These are phyloP conservation scores for Globisporangium cederbergense DNA, from an alignment of 352 stramenopile species.

Conservation along the genomic window DNA sequence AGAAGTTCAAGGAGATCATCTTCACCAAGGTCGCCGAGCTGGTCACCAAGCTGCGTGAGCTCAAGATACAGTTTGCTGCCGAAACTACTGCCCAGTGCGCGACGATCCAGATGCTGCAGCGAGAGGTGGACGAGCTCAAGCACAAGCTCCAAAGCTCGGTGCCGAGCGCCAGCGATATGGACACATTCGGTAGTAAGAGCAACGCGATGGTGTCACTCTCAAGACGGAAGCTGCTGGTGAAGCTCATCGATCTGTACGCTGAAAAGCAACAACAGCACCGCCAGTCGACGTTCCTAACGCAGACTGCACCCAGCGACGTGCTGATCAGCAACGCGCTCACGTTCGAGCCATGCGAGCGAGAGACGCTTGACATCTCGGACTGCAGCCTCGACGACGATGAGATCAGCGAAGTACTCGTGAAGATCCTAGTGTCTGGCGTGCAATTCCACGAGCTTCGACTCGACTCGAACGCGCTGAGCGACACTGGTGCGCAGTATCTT, in stretches of 20 bases:
- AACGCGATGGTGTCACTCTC: conserved; percentile 5
- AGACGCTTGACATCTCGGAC: conserved; percentile 26
- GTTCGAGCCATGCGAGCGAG: conserved; percentile 6
- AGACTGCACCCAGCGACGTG: conserved; percentile 38
- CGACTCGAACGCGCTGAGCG: conserved; percentile 34
- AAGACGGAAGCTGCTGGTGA: conserved; percentile 35
- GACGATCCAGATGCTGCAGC: conserved; percentile 33
- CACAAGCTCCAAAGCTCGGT: conserved; percentile 17
- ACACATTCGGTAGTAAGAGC: neutral
- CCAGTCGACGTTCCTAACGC: conserved; percentile 48
- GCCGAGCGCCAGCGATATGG: neutral
- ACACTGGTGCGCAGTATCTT: conserved; percentile 34
- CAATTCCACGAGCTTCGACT: conserved; percentile 34
- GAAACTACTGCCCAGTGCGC: conserved; percentile 32
- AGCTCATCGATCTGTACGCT: conserved; percentile 37
- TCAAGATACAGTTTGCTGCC: conserved; percentile 29
- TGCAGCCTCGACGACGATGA: conserved; percentile 38
- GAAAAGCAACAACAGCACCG: conserved; percentile 27
- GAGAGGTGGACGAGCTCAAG: conserved; percentile 36
- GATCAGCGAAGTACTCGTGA: conserved; percentile 36
- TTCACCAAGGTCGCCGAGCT: conserved; percentile 45
- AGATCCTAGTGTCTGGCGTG: conserved; percentile 32
- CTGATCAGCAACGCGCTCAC: conserved; percentile 21
- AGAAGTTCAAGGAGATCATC: conserved; percentile 44
- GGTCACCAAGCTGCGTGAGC: conserved; percentile 37